Base-by-base conservation (phyloP, 1,284 basidiomycete genomes). In the Boletus subluridellus region DNA sequence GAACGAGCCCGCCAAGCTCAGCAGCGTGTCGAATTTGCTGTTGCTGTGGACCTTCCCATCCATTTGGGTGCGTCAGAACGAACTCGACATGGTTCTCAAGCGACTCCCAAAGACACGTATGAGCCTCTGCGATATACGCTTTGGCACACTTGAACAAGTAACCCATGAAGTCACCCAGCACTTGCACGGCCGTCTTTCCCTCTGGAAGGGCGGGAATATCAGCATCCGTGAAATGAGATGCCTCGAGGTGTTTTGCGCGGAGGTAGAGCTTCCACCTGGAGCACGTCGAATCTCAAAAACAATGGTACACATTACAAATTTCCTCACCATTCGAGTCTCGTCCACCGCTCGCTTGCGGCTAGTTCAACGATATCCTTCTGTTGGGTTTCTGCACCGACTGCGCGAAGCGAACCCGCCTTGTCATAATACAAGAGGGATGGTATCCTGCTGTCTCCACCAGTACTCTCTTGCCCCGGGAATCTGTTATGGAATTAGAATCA, bases 181-280 rank as follows among this genome's bases (percentile, higher is more conserved):
- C 74, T 6, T 80, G 75, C 0, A 77, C 62, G 0, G 76, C 75
- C 0, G 70, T 71, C 68, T 80, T 82, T 39, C 75, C 71, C 2
- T 59, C 57, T 0, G 83, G 83, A 0, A 85, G 73, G 0, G 77
- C 69, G 0, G 76, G 78, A 6, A 82, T 72, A 7, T 72, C 62
- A 0, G 57, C 52, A 37, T 65, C 55, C 2, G 62, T 64, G 35
- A 68, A 60, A 52, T 66, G 64, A 48, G 61, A 55, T 8, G 59
- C 60, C 57, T 55, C 67, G 45, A 75, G 63, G 5, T 72, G 68
- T n/a, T 62, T 58, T 2, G 80, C 77, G 1, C 78, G 76, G 5
- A 85, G 69, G 59, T 82, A 73, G 0, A 85, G 71, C 64, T 85
- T 84, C 73, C 83, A 85, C 83, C 83, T 85, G 44, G 17, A 39